Percentiles rank a stretch among this genome's conserved stretches.
Conservation (phyloP, 768 basidiomycete species). For the Amanita rubescens region DNA sequence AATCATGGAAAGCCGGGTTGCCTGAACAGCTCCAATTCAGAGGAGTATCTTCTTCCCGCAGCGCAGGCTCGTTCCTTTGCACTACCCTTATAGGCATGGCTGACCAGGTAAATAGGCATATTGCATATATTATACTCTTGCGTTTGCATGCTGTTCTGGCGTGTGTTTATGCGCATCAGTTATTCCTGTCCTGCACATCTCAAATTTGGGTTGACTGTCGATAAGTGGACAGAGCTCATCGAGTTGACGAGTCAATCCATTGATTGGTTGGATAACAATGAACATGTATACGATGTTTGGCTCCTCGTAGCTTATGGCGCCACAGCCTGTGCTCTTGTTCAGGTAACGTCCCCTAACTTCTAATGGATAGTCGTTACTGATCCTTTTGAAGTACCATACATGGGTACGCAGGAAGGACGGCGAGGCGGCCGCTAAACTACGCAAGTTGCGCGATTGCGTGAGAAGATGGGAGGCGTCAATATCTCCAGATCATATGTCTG, state of each 20-base stretch:
- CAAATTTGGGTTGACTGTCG: slow-evolving; percentile 76
- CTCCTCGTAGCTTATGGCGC: slow-evolving; percentile 81
- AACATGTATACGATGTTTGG: slow-evolving; percentile 80
- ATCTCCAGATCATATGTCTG: slow-evolving; percentile 91
- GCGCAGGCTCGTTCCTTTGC: slow-evolving; percentile 48
- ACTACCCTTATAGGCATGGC: background rate
- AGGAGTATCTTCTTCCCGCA: slow-evolving; percentile 57
- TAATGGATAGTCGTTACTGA: background rate
- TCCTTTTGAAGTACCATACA: slow-evolving; percentile 70
- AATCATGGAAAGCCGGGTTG: slow-evolving; percentile 71
- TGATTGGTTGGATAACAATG: slow-evolving; percentile 84
- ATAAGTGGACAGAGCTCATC: slow-evolving; percentile 72
- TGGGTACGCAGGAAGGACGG: slow-evolving; percentile 80
- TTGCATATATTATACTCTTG: slow-evolving; percentile 85
- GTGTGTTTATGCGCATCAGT: slow-evolving; percentile 96
- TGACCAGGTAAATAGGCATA: slow-evolving; percentile 46
- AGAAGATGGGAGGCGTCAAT: slow-evolving; percentile 82
- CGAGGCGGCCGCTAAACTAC: slow-evolving; percentile 66
- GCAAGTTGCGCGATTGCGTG: slow-evolving; percentile 77
- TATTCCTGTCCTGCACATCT: slow-evolving; percentile 88
- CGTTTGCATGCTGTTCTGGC: slow-evolving; percentile 95
- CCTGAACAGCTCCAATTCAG: slow-evolving; percentile 73
- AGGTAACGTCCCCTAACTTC: slow-evolving; percentile 46
- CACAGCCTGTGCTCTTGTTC: slow-evolving; percentile 84
- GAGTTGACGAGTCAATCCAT: slow-evolving; percentile 71